These are phyloP conservation scores for Amanita pallidorosea DNA, from an alignment of 768 basidiomycete species.

Conservation along the genomic window DNA sequence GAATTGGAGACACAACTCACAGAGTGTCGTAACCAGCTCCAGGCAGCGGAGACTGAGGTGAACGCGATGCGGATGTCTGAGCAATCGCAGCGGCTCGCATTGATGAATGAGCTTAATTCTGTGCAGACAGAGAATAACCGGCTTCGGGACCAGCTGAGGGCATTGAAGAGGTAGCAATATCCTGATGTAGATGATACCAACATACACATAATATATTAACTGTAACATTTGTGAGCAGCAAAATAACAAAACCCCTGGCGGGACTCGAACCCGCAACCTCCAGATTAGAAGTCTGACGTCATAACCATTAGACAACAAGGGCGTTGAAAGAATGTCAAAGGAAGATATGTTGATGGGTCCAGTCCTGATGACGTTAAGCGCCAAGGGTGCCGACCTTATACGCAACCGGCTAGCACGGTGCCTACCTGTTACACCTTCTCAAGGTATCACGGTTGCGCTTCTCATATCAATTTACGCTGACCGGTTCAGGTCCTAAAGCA, in stretches of 20 bases:
- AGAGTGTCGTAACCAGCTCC: constrained; percentile 50
- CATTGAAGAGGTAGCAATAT: constrained; percentile 32
- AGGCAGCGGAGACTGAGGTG: constrained; percentile 57
- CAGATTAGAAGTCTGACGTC: constrained; percentile 91
- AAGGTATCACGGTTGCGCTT: too few relatives aligned
- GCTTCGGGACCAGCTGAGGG: constrained; percentile 61
- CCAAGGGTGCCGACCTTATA: too few relatives aligned
- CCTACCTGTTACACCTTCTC: too few relatives aligned
- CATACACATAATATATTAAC: background rate
- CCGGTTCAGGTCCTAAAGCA: too few relatives aligned
- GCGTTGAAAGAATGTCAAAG: constrained; percentile 17
- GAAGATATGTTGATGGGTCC: background rate
- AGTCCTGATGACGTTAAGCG: too few relatives aligned
- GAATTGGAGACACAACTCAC: constrained; percentile 57
- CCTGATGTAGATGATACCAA: background rate
- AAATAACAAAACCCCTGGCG: constrained; percentile 47
- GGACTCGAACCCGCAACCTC: constrained; percentile 85
- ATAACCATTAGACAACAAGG: constrained; percentile 87
- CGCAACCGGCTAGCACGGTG: too few relatives aligned
- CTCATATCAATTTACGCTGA: too few relatives aligned
- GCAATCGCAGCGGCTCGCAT: constrained; percentile 69
- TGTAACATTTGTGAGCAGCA: background rate
- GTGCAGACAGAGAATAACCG: constrained; percentile 71
- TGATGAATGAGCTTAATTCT: constrained; percentile 83
- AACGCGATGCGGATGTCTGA: constrained; percentile 59